Conservation (phyloP, 306 rosid genomes). For the Morella rubra region DNA sequence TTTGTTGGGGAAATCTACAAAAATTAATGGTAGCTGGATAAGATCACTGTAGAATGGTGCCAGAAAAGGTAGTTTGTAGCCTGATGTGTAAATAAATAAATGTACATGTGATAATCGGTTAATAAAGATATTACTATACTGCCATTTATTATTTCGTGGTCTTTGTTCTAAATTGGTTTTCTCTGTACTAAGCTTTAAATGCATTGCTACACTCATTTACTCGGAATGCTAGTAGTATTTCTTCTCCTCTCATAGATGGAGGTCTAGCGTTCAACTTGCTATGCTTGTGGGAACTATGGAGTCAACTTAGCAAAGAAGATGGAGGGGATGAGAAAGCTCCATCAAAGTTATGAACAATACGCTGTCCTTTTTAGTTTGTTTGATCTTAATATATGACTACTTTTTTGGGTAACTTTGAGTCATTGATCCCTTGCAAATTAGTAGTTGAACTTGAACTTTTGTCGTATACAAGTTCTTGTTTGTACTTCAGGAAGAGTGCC, state of each 20-base stretch:
- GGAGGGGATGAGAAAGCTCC: not conserved
- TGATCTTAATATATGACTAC: not conserved
- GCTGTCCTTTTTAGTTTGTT: not conserved
- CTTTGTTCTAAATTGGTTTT: not conserved
- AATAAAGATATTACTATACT: not conserved
- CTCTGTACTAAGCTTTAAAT: not conserved
- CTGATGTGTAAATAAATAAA: not conserved
- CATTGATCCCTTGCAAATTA: not conserved
- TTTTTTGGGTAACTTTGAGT: not conserved
- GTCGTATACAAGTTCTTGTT: not conserved
- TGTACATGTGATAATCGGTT: slow-evolving; percentile 11
- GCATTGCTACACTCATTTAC: not conserved
- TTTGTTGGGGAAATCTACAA: not conserved
- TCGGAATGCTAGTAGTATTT: not conserved
- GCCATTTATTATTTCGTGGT: not conserved
- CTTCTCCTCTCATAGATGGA: not conserved
- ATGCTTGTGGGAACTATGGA: not conserved
- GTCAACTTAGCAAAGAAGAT: not conserved
- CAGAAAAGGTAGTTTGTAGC: not conserved
- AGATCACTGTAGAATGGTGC: slow-evolving; percentile 7
- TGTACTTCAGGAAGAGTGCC: not conserved
- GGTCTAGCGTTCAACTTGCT: not conserved
- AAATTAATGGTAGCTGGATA: not conserved
- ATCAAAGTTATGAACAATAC: not conserved
- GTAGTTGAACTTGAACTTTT: not conserved